These are phyloP conservation scores for Picochlorum sp. DNA, from an alignment of 139 green algal genomes.

Conservation along the genomic window DNA sequence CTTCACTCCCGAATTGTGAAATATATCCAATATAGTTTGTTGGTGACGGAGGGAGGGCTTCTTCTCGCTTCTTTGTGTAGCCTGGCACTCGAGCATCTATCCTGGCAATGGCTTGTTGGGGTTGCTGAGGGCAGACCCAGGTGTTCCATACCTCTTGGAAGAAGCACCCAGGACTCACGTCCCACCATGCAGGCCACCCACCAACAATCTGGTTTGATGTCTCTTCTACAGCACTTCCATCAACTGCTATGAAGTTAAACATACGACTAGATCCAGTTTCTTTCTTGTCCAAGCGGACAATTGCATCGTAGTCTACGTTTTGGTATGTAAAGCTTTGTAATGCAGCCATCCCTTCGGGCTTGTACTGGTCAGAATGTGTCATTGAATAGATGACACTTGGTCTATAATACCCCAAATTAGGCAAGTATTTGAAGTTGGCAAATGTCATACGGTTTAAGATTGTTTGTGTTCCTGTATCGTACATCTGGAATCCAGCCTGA, in stretches of 20 bases:
- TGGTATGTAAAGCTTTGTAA: constrained; percentile 28
- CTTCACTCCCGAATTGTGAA: constrained; percentile 36
- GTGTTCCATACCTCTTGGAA: constrained; percentile 1
- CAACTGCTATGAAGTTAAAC: constrained; percentile 52
- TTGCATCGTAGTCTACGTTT: constrained; percentile 32
- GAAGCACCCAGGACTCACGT: constrained; percentile 22
- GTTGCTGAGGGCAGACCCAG: constrained; percentile 29
- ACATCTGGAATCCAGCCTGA: constrained; percentile 47
- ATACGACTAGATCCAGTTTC: constrained; percentile 43
- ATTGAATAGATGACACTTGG: constrained; percentile 30
- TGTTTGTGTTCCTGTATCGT: constrained; percentile 38
- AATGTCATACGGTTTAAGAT: constrained; percentile 44
- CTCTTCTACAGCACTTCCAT: constrained; percentile 26
- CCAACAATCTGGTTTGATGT: constrained; percentile 25
- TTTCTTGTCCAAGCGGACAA: constrained; percentile 26
- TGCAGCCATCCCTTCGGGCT: constrained; percentile 32
- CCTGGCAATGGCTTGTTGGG: constrained; percentile 27
- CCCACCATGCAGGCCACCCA: constrained; percentile 46
- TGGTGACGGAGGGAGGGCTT: constrained; percentile 18
- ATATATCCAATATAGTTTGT: constrained; percentile 30
- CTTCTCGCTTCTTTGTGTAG: constrained; percentile 28
- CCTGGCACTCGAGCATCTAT: constrained; percentile 46
- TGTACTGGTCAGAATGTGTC: constrained; percentile 46
- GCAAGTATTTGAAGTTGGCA: constrained; percentile 43
- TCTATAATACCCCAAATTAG: constrained; percentile 23